These are phyloP conservation scores for Macrolepiota albuminosa DNA, from an alignment of 768 basidiomycete genomes.

Conservation along the genomic window DNA sequence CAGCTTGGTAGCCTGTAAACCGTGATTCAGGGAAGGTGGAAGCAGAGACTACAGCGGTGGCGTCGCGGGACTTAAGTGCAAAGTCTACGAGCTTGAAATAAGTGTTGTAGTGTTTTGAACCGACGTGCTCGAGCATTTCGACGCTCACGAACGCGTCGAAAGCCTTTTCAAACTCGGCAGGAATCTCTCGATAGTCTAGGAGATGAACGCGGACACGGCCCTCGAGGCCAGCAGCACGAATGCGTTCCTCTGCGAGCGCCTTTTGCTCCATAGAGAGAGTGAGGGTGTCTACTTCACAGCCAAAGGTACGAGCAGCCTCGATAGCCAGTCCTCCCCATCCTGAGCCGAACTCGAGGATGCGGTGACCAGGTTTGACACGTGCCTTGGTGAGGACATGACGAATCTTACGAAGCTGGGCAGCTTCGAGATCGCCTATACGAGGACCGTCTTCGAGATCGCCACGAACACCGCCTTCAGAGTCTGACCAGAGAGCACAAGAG, in stretches of 20 bases:
- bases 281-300: conserved; percentile 85
- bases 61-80: conserved; percentile 64
- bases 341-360: conserved; percentile 85
- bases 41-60: conserved; percentile 63
- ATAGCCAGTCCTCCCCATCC: conserved; percentile 96
- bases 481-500: conserved; percentile 80
- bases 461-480: conserved; percentile 76
- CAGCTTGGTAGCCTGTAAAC: conserved; percentile 69
- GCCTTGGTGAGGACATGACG: conserved; percentile 75
- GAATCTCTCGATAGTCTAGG: conserved; percentile 87
- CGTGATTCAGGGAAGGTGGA: conserved; percentile 70
- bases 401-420: conserved; percentile 81
- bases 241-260: conserved; percentile 78
- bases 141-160: conserved; percentile 77
- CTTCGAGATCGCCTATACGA: conserved; percentile 64
- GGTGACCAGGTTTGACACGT: conserved; percentile 71
- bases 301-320: conserved; percentile 67
- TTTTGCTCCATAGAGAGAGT: conserved; percentile 89
- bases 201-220: conserved; percentile 78
- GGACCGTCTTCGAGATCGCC: conserved; percentile 61
- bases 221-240: conserved; percentile 65
- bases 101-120: conserved; percentile 52
- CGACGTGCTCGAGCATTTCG: conserved; percentile 78
- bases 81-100: conserved; percentile 79
- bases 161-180: conserved; percentile 73